These are phyloP conservation scores for Phytopythium aichiense DNA, from an alignment of 352 stramenopile species.

Conservation along the genomic window DNA sequence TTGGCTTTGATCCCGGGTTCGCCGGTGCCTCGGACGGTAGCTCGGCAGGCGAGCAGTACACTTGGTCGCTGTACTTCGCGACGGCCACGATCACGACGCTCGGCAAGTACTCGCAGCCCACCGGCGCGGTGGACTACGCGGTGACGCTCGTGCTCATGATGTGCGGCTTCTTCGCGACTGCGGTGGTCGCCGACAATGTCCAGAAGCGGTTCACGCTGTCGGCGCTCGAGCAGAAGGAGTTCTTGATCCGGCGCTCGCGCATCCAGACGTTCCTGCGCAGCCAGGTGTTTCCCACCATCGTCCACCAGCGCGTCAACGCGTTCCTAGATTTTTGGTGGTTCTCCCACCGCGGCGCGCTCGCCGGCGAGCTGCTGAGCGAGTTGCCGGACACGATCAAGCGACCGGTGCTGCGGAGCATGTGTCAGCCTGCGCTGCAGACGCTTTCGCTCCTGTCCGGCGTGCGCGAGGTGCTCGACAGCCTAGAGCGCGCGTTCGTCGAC, in stretches of 20 bases:
- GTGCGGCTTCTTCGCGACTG: conserved; percentile 33
- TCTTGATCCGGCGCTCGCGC: conserved; percentile 40
- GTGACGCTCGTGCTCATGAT: conserved; percentile 42
- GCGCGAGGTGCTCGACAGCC: conserved; percentile 22
- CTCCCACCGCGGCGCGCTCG: conserved; percentile 46
- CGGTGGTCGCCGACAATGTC: conserved; percentile 31
- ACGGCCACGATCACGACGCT: conserved; percentile 40
- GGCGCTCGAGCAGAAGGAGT: conserved; percentile 58
- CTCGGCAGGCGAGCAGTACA: conserved; percentile 23
- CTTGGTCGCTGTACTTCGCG: conserved; percentile 35
- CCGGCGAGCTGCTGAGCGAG: conserved; percentile 41
- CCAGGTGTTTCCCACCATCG: conserved; percentile 28
- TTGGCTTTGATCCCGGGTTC: background rate
- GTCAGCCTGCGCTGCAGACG: conserved; percentile 37
- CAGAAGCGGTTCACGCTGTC: conserved; percentile 47
- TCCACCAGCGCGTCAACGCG: conserved; percentile 50
- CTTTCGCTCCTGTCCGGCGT: conserved; percentile 35
- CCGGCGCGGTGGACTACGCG: conserved; percentile 22
- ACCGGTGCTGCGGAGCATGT: conserved; percentile 49
- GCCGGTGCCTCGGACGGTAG: no score
- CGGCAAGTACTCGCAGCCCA: conserved; percentile 37
- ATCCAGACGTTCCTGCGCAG: conserved; percentile 53
- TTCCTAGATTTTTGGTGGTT: conserved; percentile 76
- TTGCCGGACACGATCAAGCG: conserved; percentile 48
- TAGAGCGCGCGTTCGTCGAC: conserved; percentile 47